Evolutionary conservation across 257 asterid genomes (phyloP).

Genomic region (Nicotiana noctiflora): DNA sequence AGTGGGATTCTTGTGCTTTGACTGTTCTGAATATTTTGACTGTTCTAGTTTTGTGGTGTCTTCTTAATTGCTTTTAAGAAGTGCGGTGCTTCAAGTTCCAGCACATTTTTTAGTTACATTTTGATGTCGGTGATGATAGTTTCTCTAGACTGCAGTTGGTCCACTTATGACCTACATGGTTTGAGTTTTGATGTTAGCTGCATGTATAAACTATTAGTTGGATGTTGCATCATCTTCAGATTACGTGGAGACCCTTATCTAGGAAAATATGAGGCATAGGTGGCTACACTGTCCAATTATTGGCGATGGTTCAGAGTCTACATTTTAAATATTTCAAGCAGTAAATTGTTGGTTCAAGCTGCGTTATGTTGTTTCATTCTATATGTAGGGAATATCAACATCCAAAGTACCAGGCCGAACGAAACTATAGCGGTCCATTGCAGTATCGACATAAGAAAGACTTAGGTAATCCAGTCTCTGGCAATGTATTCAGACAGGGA

Average conservation of each 20-base stretch:
- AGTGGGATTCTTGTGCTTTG: constrained; percentile 2
- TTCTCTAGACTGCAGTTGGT: neutral
- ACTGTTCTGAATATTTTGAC: neutral
- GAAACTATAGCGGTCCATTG: constrained; percentile 73
- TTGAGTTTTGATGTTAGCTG: neutral
- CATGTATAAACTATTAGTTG: neutral
- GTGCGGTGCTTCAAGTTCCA: neutral
- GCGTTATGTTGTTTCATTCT: constrained; percentile 9
- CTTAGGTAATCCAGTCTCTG: constrained; percentile 18
- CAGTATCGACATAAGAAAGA: constrained; percentile 79
- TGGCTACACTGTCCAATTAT: neutral
- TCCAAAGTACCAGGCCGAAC: constrained; percentile 50
- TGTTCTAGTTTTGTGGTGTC: neutral
- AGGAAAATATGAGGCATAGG: neutral
- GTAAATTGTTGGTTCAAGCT: neutral
- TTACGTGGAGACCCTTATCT: neutral
- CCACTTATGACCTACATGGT: neutral
- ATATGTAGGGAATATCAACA: constrained; percentile 63
- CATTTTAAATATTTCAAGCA: neutral
- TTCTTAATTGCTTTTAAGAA: neutral
- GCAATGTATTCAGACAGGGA: neutral
- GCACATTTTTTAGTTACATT: neutral
- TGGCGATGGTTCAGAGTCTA: neutral
- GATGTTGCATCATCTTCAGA: neutral
- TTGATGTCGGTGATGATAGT: neutral